phyloP scores from a whole-genome alignment of 306 rosid species.

The Pyrus betulifolia region DNA sequence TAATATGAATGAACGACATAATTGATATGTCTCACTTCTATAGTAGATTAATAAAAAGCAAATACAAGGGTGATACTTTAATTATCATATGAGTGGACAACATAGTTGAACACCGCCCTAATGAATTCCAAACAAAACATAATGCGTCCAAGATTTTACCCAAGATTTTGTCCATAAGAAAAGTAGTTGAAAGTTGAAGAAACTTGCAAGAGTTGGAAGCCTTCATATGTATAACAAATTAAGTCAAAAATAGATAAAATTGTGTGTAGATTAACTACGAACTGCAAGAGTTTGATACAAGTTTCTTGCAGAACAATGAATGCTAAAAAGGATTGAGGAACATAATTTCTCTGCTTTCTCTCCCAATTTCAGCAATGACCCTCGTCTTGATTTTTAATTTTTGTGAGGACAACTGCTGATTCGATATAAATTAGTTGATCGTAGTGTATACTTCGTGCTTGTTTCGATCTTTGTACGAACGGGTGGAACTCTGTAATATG shows the following conservation, averaged over 20 bases:
- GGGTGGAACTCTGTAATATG: conserved; percentile 73
- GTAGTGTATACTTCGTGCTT: neutral
- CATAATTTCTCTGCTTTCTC: neutral
- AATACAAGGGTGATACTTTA: neutral
- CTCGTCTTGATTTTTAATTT: neutral
- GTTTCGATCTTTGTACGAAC: conserved; percentile 6
- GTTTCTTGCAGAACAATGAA: conserved; percentile 3
- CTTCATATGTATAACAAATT: neutral
- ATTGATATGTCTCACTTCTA: no score
- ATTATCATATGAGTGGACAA: no score
- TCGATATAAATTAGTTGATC: neutral
- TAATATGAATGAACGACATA: no score
- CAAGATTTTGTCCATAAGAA: neutral
- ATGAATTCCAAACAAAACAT: neutral
- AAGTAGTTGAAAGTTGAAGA: neutral
- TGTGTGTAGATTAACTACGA: neutral
- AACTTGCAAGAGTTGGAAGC: neutral
- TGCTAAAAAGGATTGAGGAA: neutral
- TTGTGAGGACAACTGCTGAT: neutral
- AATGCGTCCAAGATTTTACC: neutral
- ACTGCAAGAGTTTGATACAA: neutral
- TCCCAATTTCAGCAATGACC: neutral
- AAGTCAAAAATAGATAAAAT: neutral
- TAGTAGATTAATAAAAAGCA: neutral
- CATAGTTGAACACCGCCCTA: neutral